Conservation (phyloP, 2,329 filamentous ascomycete genomes). For the Pyrenophora tritici-repentis region DNA sequence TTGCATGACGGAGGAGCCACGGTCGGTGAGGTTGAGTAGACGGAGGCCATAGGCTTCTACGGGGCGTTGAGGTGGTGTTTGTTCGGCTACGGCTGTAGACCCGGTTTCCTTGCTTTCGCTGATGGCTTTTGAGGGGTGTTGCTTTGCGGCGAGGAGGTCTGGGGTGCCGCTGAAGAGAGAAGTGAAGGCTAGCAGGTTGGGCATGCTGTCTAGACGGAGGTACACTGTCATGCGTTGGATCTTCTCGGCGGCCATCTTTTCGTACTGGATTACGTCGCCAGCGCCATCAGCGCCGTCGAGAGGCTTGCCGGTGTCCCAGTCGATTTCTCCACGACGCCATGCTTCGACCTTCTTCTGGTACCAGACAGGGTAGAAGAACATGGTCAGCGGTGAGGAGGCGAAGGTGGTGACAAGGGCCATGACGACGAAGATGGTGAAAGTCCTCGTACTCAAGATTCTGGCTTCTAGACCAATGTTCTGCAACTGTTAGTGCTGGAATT, state of each 20-base stretch:
- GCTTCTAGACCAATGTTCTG: conserved; percentile 83
- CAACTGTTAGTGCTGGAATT: conserved; percentile 16
- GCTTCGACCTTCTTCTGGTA: conserved; percentile 74
- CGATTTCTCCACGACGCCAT: conserved; percentile 84
- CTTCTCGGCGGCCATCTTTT: conserved; percentile 57
- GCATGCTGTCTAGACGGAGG: conserved; percentile 81
- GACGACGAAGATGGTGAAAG: conserved; percentile 92
- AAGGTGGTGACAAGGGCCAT: conserved; percentile 92
- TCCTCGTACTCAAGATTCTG: conserved; percentile 76
- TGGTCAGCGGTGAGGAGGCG: conserved; percentile 76
- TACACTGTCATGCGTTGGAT: conserved; percentile 76
- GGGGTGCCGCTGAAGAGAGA: conserved; percentile 69
- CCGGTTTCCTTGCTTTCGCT: conserved; percentile 26
- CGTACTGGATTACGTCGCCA: conserved; percentile 49
- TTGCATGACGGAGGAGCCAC: conserved; percentile 94
- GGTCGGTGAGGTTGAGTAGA: conserved; percentile 84
- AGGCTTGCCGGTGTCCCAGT: conserved; percentile 73
- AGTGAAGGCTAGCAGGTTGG: conserved; percentile 81
- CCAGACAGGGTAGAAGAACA: conserved; percentile 74
- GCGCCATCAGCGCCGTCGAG: conserved; percentile 45
- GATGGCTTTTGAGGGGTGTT: conserved; percentile 45
- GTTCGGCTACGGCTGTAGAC: conserved; percentile 21
- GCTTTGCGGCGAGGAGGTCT: conserved; percentile 48
- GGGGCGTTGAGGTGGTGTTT: conserved; percentile 48
- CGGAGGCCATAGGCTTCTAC: conserved; percentile 83